phyloP scores from a whole-genome alignment of 495 filamentous ascomycete genomes.

The Hypomontagnella submonticulosa region DNA sequence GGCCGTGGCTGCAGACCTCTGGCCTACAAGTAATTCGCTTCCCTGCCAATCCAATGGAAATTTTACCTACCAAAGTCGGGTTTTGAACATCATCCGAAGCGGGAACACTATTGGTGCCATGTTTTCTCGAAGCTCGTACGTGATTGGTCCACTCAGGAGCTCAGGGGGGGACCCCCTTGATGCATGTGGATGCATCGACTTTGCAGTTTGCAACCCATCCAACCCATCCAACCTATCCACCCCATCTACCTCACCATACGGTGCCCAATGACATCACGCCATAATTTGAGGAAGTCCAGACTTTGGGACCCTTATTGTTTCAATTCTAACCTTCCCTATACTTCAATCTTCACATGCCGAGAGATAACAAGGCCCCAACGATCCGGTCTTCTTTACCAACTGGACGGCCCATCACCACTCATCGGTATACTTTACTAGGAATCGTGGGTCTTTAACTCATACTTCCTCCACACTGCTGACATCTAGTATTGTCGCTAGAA shows the following conservation, averaged over 20 bases:
- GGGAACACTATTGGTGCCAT: conserved; percentile 29
- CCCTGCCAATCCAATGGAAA: conserved; percentile 10
- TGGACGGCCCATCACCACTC: conserved; percentile 27
- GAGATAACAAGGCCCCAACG: conserved; percentile 27
- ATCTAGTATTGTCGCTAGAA: conserved; percentile 18
- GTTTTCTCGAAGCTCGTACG: background rate
- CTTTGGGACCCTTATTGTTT: conserved; percentile 33
- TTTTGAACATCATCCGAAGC: conserved; percentile 44
- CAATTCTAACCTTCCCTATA: conserved; percentile 15
- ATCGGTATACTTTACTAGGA: conserved; percentile 40
- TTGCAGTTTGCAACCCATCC: conserved; percentile 21
- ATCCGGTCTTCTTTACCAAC: conserved; percentile 31
- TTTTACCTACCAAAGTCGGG: conserved; percentile 29
- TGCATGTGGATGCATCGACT: conserved; percentile 12
- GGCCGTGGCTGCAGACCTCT: conserved; percentile 1
- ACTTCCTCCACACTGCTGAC: conserved; percentile 32
- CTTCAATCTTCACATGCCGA: conserved; percentile 38
- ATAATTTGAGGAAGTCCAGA: conserved; percentile 27
- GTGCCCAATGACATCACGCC: conserved; percentile 34
- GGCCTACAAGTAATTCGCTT: background rate
- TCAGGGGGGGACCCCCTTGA: conserved; percentile 8
- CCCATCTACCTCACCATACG: conserved; percentile 4
- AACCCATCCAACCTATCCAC: conserved; percentile 5
- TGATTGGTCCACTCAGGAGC: conserved; percentile 24
- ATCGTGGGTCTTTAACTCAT: conserved; percentile 21